Conservation (phyloP, 2,329 filamentous ascomycete species). For the Elsinoe arachidis region DNA sequence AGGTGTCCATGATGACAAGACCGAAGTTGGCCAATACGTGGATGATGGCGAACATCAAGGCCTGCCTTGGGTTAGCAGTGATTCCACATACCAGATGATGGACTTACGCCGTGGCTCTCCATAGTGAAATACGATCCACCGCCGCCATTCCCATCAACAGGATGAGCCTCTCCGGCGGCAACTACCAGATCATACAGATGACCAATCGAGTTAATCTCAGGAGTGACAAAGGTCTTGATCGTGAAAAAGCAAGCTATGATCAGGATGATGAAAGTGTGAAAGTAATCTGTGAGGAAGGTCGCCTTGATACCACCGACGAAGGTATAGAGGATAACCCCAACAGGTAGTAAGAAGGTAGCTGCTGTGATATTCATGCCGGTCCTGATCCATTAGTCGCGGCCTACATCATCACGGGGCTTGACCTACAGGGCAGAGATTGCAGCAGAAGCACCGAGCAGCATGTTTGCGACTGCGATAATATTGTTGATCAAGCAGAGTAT, state of each 20-base stretch:
- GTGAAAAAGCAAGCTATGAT: slow-evolving; percentile 44
- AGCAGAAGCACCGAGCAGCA: slow-evolving; percentile 20
- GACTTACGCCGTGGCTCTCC: slow-evolving; percentile 35
- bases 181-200: slow-evolving; percentile 41
- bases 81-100: slow-evolving; percentile 23
- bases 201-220: slow-evolving; percentile 35
- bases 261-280: slow-evolving; percentile 41
- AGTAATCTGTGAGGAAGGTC: slow-evolving; percentile 42
- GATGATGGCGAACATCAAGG: slow-evolving; percentile 36
- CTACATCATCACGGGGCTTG: neutral
- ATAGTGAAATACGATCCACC: slow-evolving; percentile 40
- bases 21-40: slow-evolving; percentile 43
- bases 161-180: slow-evolving; percentile 35
- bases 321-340: slow-evolving; percentile 39
- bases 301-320: slow-evolving; percentile 42
- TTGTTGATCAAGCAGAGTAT: slow-evolving; percentile 25
- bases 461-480: slow-evolving; percentile 32
- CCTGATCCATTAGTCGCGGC: neutral
- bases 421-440: slow-evolving; percentile 11
- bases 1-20: slow-evolving; percentile 45
- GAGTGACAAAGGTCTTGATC: slow-evolving; percentile 33
- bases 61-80: neutral
- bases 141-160: slow-evolving; percentile 34
- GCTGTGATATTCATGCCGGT: slow-evolving; percentile 23
- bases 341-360: slow-evolving; percentile 16